A percentile compares a stretch with the other conserved stretches of the same genome.
phyloP scores from a whole-genome alignment of 805 yeast species.

The Nakazawaea peltata region DNA sequence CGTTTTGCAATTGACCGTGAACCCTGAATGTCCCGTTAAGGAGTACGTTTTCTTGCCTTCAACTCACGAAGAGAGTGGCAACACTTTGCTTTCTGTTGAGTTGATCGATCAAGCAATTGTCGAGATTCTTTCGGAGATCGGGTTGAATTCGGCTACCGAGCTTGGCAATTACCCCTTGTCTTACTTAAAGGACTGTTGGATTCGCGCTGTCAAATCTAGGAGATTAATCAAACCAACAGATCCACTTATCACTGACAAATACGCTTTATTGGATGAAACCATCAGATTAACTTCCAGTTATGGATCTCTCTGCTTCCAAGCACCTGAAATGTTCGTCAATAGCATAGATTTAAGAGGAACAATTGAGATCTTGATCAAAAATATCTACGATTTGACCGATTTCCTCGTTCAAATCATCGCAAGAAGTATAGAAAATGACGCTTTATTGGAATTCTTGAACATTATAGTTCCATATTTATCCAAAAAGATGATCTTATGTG shows the following conservation, averaged over 20 bases:
- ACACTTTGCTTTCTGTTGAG: constrained; percentile 19
- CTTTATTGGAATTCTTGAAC: constrained; percentile 50
- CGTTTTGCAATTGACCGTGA: constrained; percentile 27
- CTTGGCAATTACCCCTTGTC: constrained; percentile 27
- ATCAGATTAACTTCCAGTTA: constrained; percentile 47
- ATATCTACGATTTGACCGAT: constrained; percentile 23
- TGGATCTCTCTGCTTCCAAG: constrained; percentile 61
- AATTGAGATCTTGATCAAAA: constrained; percentile 18
- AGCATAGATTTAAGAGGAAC: constrained; percentile 24
- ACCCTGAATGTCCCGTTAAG: constrained; percentile 11
- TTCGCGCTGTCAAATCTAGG: constrained; percentile 28
- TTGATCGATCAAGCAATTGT: constrained; percentile 43
- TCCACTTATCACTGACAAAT: constrained; percentile 26
- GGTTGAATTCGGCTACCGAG: constrained; percentile 23
- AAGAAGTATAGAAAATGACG: constrained; percentile 60
- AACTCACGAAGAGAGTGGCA: constrained; percentile 15
- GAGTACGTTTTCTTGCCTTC: constrained; percentile 16
- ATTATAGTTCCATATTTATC: constrained; percentile 41
- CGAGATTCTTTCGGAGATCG: constrained; percentile 48
- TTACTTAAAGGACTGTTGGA: constrained; percentile 40
- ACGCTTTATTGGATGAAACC: constrained; percentile 36
- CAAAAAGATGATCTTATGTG: constrained; percentile 25
- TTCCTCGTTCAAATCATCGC: constrained; percentile 50
- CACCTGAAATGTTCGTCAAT: constrained; percentile 52
- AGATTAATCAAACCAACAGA: constrained; percentile 36